Evolutionary conservation across 1,284 basidiomycete species (phyloP).

Genomic region (Caloboletus firmus): DNA sequence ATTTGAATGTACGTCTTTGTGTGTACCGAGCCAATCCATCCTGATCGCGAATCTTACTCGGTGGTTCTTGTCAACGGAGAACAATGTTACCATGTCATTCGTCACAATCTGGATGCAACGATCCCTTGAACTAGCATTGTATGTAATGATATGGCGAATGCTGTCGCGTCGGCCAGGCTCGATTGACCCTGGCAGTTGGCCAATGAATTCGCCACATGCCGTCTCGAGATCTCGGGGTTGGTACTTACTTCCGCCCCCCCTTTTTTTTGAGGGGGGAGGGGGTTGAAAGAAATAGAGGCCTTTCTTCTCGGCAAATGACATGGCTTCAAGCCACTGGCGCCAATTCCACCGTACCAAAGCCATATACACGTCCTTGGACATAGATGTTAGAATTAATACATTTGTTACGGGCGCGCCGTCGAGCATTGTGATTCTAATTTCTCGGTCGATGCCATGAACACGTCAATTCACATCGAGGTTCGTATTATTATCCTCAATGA

Average conservation of each 20-base stretch:
- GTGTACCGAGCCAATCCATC: neutral
- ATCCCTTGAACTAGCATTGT: neutral
- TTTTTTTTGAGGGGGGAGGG: neutral
- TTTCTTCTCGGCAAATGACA: neutral
- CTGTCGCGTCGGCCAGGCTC: neutral
- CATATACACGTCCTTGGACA: neutral
- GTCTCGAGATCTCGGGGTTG: neutral
- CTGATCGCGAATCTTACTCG: neutral
- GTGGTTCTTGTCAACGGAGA: conserved; percentile 2
- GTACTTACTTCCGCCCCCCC: neutral
- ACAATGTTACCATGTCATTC: neutral
- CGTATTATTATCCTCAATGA: too few relatives aligned
- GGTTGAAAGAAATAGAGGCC: neutral
- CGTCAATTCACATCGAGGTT: neutral
- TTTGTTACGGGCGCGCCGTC: too few relatives aligned
- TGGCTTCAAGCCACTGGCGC: neutral
- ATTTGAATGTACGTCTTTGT: neutral
- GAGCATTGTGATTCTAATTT: too few relatives aligned
- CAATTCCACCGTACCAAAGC: neutral
- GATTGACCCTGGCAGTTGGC: neutral
- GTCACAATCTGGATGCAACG: neutral
- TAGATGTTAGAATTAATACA: too few relatives aligned
- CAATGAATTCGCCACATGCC: neutral
- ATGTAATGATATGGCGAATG: neutral
- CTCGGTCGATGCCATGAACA: neutral